Percentiles rank a stretch among this genome's conserved stretches.
phyloP scores from a whole-genome alignment of 1,284 basidiomycete genomes.

The Bondarzewia mesenterica region DNA sequence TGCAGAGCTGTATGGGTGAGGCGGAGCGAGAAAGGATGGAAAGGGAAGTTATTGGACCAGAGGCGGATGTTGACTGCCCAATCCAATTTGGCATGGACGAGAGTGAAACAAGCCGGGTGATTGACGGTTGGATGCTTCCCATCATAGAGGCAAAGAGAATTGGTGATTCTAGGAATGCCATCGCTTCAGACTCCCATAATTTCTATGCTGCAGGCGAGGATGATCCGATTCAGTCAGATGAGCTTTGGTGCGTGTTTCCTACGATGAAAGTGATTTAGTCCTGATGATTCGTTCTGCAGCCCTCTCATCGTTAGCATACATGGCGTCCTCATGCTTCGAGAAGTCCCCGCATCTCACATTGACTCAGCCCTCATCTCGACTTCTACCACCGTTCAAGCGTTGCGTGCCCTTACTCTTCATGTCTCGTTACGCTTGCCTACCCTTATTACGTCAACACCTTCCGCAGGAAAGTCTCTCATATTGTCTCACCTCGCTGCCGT shows the following conservation, averaged over 20 bases:
- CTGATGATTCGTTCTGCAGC: constrained; percentile 27
- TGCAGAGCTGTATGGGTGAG: constrained; percentile 74
- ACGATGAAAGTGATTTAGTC: constrained; percentile 14
- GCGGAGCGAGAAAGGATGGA: constrained; percentile 62
- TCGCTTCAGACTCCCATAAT: constrained; percentile 31
- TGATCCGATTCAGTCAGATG: constrained; percentile 32
- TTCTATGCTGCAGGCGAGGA: constrained; percentile 37
- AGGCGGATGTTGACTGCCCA: constrained; percentile 47
- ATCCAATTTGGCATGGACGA: constrained; percentile 40
- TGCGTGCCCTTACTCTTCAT: constrained; percentile 60
- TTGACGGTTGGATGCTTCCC: constrained; percentile 79
- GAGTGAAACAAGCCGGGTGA: constrained; percentile 31
- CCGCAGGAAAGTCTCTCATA: constrained; percentile 85
- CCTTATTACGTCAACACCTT: constrained; percentile 82
- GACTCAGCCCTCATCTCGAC: constrained; percentile 56
- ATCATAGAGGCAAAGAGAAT: constrained; percentile 59
- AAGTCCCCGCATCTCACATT: constrained; percentile 13
- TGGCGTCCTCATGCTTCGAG: constrained; percentile 52
- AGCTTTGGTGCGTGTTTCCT: constrained; percentile 43
- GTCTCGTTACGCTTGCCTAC: constrained; percentile 68
- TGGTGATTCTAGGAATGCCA: constrained; percentile 40
- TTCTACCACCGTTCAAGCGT: constrained; percentile 46
- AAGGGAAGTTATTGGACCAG: constrained; percentile 48
- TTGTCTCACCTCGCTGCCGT: constrained; percentile 68
- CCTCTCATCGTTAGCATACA: constrained; percentile 50